A percentile compares a stretch with the other conserved stretches of the same genome.
Conservation (phyloP, 306 rosid species). For the Corylus heterophylla region DNA sequence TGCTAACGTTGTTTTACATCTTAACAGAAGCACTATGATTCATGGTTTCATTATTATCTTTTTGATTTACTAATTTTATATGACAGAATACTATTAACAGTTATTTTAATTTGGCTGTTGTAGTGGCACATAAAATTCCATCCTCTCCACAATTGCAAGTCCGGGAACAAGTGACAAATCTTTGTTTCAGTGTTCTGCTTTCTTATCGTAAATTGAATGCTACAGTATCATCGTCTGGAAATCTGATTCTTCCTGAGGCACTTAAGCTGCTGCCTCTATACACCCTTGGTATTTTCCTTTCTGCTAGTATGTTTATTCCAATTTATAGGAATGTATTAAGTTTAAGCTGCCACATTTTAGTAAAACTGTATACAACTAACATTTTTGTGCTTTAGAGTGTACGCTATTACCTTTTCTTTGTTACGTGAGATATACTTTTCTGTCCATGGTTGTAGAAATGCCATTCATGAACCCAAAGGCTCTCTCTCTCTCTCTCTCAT, state of each 20-base stretch:
- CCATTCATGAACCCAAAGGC: too few relatives aligned
- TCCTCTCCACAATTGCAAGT: constrained; percentile 70
- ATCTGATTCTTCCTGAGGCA: constrained; percentile 97
- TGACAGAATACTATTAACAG: constrained; percentile 16
- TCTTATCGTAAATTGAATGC: constrained; percentile 95
- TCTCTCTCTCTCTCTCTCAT: neutral
- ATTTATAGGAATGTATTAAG: neutral
- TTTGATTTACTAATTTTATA: neutral
- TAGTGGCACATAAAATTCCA: constrained; percentile 83
- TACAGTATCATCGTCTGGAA: constrained; percentile 90
- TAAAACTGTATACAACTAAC: neutral
- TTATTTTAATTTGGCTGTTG: constrained; percentile 25
- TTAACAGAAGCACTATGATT: neutral
- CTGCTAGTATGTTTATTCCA: neutral
- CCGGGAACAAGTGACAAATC: constrained; percentile 81
- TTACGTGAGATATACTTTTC: neutral
- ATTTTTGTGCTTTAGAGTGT: neutral
- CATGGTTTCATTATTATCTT: neutral
- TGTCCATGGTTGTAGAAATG: too few relatives aligned
- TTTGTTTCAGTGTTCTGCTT: constrained; percentile 78
- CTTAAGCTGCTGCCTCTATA: constrained; percentile 94
- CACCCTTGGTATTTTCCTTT: constrained; percentile 70
- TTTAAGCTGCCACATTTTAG: neutral
- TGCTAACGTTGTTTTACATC: neutral
- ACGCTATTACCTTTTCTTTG: neutral